Conservation (phyloP, 2,329 filamentous ascomycete species). For the Penicillium vulpinum region DNA sequence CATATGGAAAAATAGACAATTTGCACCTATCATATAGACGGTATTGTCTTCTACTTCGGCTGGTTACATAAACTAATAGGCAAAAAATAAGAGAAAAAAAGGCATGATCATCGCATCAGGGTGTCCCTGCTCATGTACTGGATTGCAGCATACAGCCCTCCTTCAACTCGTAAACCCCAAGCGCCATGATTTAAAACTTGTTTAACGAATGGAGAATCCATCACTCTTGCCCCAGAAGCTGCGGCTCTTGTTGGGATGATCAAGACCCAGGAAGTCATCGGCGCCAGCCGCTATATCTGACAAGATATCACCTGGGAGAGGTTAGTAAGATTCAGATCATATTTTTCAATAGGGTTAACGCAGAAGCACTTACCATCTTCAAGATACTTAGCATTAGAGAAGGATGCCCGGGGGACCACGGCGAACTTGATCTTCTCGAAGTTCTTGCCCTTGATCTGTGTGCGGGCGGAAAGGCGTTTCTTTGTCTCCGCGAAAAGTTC, state of each 20-base stretch:
- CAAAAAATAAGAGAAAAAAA: conserved; percentile 7
- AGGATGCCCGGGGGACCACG: conserved; percentile 68
- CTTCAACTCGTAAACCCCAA: conserved; percentile 19
- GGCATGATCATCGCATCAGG: conserved; percentile 20
- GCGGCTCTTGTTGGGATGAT: conserved; percentile 63
- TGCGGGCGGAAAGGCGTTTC: conserved; percentile 88
- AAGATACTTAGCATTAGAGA: conserved; percentile 77
- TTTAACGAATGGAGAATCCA: conserved; percentile 63
- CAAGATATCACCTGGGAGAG: conserved; percentile 46
- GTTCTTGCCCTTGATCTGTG: conserved; percentile 94
- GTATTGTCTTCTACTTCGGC: conserved; percentile 8
- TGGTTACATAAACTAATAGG: conserved; percentile 3
- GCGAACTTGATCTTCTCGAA: conserved; percentile 99
- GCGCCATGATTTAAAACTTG: conserved; percentile 22
- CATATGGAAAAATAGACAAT: neutral
- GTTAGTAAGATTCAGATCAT: conserved; percentile 5
- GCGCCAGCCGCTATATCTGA: conserved; percentile 69
- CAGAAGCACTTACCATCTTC: conserved; percentile 70
- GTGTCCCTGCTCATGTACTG: conserved; percentile 23
- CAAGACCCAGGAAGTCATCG: conserved; percentile 69
- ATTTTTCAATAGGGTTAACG: neutral
- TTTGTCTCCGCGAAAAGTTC: conserved; percentile 90
- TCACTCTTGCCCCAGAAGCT: conserved; percentile 62
- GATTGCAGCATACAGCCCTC: conserved; percentile 22
- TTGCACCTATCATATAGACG: conserved; percentile 3